A percentile compares a stretch with the other conserved stretches of the same genome.
Evolutionary conservation across 73 alveolate species (phyloP).

Genomic region (Paramecium tetraurelia): DNA sequence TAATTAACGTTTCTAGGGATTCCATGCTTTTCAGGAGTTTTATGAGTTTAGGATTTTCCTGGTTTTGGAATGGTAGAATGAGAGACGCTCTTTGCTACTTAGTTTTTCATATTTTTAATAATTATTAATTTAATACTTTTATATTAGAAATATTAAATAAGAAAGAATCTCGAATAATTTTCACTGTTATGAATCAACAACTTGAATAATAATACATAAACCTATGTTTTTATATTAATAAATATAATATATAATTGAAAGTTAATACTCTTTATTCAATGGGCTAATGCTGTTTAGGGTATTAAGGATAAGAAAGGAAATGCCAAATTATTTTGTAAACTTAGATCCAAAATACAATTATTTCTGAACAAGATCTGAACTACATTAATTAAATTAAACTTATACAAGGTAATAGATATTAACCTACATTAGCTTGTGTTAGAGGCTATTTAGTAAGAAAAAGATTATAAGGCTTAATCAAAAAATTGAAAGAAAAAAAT

Average conservation of each 20-base stretch:
- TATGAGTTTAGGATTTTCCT: background rate
- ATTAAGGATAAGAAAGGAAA: background rate
- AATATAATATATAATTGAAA: background rate
- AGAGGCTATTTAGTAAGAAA: background rate
- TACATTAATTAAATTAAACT: background rate
- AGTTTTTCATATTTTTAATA: background rate
- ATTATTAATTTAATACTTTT: background rate
- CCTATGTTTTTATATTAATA: background rate
- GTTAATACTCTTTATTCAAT: background rate
- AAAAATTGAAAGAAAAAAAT: background rate
- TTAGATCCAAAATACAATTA: background rate
- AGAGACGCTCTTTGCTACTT: background rate
- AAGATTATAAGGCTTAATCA: background rate
- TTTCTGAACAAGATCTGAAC: background rate
- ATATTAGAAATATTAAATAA: background rate
- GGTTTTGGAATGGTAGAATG: background rate
- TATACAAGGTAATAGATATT: background rate
- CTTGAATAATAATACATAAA: background rate
- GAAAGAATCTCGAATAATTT: background rate
- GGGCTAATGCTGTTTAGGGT: background rate
- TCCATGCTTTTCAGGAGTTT: background rate
- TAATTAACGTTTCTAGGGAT: conserved; percentile 50
- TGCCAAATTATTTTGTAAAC: background rate
- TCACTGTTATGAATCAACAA: background rate
- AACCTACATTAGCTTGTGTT: background rate